Percentiles rank a stretch among this genome's conserved stretches.
These are phyloP conservation scores for Fusarium lyarnte DNA, from an alignment of 2,329 filamentous ascomycete species.

Conservation along the genomic window DNA sequence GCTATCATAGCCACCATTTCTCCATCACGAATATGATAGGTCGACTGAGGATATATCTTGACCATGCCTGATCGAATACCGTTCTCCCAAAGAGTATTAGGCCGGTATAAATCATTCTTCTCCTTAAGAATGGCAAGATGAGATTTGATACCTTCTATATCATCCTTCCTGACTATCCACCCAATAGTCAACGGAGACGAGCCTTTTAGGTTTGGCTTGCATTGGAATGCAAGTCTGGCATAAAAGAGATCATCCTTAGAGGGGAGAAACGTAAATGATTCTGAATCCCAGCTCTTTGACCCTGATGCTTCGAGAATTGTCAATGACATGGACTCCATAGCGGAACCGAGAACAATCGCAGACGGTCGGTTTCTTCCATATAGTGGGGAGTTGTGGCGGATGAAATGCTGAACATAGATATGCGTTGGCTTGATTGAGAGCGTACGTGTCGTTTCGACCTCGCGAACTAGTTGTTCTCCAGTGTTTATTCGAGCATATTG, in stretches of 20 bases:
- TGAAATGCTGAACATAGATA: conserved; percentile 7
- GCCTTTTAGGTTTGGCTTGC: neutral
- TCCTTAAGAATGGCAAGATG: neutral
- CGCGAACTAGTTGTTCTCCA: neutral
- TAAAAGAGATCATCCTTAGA: neutral
- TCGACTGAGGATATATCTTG: neutral
- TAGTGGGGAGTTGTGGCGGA: neutral
- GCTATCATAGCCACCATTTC: conserved; percentile 4
- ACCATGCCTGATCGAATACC: neutral
- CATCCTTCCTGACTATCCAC: conserved; percentile 4
- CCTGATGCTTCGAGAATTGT: neutral
- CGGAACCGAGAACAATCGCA: neutral
- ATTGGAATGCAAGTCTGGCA: neutral
- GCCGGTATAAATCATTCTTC: neutral
- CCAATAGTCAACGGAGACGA: neutral
- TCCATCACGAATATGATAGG: neutral
- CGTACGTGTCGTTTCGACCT: neutral
- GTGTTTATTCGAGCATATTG: conserved; percentile 11
- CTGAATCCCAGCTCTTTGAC: neutral
- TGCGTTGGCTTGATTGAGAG: neutral
- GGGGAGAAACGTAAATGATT: neutral
- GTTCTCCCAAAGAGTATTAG: neutral
- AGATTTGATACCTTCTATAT: neutral
- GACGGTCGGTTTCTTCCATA: neutral
- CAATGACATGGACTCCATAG: neutral